Conservation (phyloP, 352 stramenopile species). For the Pythium chondricola region DNA sequence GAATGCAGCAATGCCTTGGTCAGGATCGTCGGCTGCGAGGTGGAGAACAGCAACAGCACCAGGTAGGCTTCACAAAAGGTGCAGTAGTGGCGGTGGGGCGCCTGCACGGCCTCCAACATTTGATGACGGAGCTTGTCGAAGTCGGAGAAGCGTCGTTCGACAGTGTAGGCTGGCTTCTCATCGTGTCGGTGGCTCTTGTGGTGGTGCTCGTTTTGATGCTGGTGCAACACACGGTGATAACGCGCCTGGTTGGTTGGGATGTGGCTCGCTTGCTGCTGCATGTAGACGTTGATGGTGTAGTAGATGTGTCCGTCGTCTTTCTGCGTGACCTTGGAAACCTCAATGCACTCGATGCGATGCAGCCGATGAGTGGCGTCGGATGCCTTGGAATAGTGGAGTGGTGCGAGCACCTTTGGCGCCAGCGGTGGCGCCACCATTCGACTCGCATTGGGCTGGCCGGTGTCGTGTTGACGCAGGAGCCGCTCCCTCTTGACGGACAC, state of each 20-base stretch:
- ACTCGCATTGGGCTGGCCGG: too few species aligned
- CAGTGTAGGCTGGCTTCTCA: conserved; percentile 32
- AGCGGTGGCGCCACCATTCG: conserved; percentile 30
- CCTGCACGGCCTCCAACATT: conserved; percentile 31
- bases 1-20: conserved; percentile 24
- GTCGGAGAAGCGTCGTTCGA: conserved; percentile 61
- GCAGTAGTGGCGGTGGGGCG: conserved; percentile 37
- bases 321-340: conserved; percentile 20
- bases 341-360: conserved; percentile 25
- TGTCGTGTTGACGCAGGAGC: too few species aligned
- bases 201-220: conserved; percentile 1
- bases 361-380: conserved; percentile 9
- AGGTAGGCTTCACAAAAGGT: conserved; percentile 56
- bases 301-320: conserved; percentile 17
- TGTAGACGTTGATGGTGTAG: conserved; percentile 46
- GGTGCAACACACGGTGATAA: not conserved
- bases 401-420: conserved; percentile 22
- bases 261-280: conserved; percentile 45
- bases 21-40: conserved; percentile 37
- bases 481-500: conserved; percentile 3
- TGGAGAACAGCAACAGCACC: conserved; percentile 44
- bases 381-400: conserved; percentile 11
- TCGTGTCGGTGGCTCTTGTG: not conserved
- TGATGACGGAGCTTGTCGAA: conserved; percentile 45
- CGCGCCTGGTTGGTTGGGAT: conserved; percentile 27